Conservation (phyloP, 345 rosid genomes). For the Citrus hindsii region DNA sequence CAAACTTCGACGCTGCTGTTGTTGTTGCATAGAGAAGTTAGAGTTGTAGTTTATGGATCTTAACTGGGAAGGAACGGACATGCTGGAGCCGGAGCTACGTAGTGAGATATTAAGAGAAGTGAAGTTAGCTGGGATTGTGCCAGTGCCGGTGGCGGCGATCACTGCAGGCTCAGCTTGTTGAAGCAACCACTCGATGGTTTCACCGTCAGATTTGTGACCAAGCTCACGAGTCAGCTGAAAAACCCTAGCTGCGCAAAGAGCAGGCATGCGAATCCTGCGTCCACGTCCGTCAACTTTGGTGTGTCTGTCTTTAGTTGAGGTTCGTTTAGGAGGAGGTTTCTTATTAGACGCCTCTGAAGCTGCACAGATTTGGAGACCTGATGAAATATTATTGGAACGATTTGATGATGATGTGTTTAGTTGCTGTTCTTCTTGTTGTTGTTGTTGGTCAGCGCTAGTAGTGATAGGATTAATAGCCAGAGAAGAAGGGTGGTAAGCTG, state of each 20-base stretch:
- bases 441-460: background rate
- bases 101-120: constrained; percentile 86
- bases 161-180: constrained; percentile 98
- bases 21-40: constrained; percentile 51
- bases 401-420: constrained; percentile 19
- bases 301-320: constrained; percentile 92
- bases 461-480: constrained; percentile 35
- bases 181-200: constrained; percentile 96
- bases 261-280: constrained; percentile 96
- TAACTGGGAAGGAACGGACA: constrained; percentile 86
- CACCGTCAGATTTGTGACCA: constrained; percentile 95
- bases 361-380: constrained; percentile 29
- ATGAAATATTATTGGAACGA: constrained; percentile 25
- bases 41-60: constrained; percentile 59
- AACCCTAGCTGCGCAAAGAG: constrained; percentile 99
- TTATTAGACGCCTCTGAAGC: constrained; percentile 44
- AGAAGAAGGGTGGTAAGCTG: constrained; percentile 51
- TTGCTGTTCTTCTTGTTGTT: background rate
- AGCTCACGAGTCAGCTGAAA: constrained; percentile 90
- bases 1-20: constrained; percentile 47
- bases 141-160: constrained; percentile 96
- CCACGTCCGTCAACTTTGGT: constrained; percentile 97
- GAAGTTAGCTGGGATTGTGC: constrained; percentile 97
- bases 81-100: constrained; percentile 84
- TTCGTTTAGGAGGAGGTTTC: constrained; percentile 74